Base-by-base conservation (phyloP, 305 asterid species). In the Solanum chacoense region DNA sequence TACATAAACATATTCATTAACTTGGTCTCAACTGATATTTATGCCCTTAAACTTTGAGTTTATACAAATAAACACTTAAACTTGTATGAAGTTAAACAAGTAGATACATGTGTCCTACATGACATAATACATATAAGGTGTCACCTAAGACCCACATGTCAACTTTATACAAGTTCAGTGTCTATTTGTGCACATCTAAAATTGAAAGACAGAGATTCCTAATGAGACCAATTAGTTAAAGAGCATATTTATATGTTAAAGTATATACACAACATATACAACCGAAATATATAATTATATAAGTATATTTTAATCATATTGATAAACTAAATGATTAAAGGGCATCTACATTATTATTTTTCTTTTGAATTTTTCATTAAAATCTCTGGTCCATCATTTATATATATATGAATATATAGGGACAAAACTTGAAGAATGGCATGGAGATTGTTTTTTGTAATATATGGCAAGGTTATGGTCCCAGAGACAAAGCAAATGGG, bases 381-480 rank as follows among this genome's bases (percentile, higher is more conserved):
- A 77, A 36, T 36, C 13, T 37, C 32, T 22, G 11, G 32, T 78
- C 85, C 59, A 13, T 35, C n/a, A 22, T 22, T 78, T 7, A 1
- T 24, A 22, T 38, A 37, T 75, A 4, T 13, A 79, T 28, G 86
- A 45, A 45, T 29, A 81, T 45, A 42, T 18, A 42, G 36, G 86
- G 38, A 45, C 40, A 81, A 10, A 76, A 83, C 1, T 45, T 83
- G 73, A 83, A 83, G 2, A 7, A 83, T 50, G 42, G 29, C 32
- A 59, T 59, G 40, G 73, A 83, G 42, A 8, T 81, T 29, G 9
- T 81, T 42, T 81, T 81, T 45, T 29, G 86, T 45, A 81, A 29
- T 81, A 50, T 42, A 50, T 81, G 86, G 86, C 29, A 81, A 42
- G 72, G 86, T 28, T 81, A 55, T 81, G 86, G 86, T 81, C 86